These are phyloP conservation scores for Fusarium haematococcum DNA, from an alignment of 2,329 filamentous ascomycete species.

Conservation along the genomic window DNA sequence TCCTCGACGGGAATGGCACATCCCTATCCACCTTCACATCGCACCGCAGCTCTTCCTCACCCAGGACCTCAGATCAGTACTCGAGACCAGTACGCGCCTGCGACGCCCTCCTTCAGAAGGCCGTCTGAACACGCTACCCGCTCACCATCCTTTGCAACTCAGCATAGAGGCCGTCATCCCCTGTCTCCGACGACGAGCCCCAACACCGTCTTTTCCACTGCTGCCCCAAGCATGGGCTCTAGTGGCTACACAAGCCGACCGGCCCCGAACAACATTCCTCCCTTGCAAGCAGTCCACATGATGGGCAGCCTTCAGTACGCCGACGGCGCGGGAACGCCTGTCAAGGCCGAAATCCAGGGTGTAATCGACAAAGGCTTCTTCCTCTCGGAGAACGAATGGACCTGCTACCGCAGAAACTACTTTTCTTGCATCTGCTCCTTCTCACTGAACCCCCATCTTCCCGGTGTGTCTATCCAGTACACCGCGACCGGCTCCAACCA, in stretches of 20 bases:
- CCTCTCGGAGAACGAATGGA: conserved; percentile 84
- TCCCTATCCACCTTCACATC: conserved; percentile 57
- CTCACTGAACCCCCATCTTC: conserved; percentile 69
- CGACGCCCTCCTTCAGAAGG: conserved; percentile 64
- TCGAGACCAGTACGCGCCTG: conserved; percentile 65
- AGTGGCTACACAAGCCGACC: conserved; percentile 52
- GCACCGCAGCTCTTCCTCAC: conserved; percentile 64
- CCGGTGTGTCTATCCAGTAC: conserved; percentile 62
- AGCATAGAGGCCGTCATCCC: conserved; percentile 62
- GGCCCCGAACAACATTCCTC: conserved; percentile 60
- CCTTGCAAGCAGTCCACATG: conserved; percentile 61
- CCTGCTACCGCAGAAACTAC: conserved; percentile 92
- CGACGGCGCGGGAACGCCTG: conserved; percentile 59
- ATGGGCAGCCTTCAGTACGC: conserved; percentile 72
- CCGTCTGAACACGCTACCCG: conserved; percentile 62
- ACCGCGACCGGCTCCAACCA: conserved; percentile 62
- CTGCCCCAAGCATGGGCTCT: conserved; percentile 63
- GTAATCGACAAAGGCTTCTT: conserved; percentile 94
- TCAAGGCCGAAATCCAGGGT: conserved; percentile 80
- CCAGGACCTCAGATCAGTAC: conserved; percentile 61
- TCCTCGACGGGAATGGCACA: conserved; percentile 69
- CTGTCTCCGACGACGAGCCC: conserved; percentile 65
- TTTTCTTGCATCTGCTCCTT: conserved; percentile 88
- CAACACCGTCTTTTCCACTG: conserved; percentile 57
- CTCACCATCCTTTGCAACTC: conserved; percentile 63